Conservation (phyloP, 176 grass and related monocot species). For the Tuctoria greenei region DNA sequence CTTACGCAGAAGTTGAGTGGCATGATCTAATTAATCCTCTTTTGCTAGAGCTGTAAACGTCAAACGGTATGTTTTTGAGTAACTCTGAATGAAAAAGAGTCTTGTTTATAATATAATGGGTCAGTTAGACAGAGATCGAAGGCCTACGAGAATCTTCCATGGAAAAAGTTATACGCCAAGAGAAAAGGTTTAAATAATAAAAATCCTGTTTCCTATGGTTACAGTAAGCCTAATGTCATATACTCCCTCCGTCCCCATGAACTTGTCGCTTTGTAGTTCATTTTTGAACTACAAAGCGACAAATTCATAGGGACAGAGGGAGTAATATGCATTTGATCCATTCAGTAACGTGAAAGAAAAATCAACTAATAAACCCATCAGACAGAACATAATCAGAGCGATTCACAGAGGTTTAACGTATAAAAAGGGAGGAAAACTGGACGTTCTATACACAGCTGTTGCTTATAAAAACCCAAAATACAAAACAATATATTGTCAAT, state of each 20-base stretch:
- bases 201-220: background rate
- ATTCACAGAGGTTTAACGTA: slow-evolving; percentile 14
- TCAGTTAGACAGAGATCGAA: no score
- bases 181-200: no score
- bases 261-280: no score
- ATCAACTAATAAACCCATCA: slow-evolving; percentile 22
- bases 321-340: background rate
- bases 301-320: no score
- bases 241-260: no score
- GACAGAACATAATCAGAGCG: background rate
- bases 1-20: no score
- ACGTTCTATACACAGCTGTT: slow-evolving; percentile 6
- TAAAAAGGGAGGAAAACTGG: background rate
- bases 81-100: no score
- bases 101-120: no score
- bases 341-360: background rate
- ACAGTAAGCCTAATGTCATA: background rate
- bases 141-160: background rate
- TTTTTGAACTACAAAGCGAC: no score
- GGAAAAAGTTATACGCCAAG: background rate
- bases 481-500: slow-evolving; percentile 26
- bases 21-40: no score
- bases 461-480: background rate
- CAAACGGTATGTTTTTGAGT: no score
- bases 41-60: no score